Percentiles rank a stretch among this genome's conserved stretches.
These are phyloP conservation scores for Tulasnella sp. DNA, from an alignment of 768 basidiomycete species.

Conservation along the genomic window DNA sequence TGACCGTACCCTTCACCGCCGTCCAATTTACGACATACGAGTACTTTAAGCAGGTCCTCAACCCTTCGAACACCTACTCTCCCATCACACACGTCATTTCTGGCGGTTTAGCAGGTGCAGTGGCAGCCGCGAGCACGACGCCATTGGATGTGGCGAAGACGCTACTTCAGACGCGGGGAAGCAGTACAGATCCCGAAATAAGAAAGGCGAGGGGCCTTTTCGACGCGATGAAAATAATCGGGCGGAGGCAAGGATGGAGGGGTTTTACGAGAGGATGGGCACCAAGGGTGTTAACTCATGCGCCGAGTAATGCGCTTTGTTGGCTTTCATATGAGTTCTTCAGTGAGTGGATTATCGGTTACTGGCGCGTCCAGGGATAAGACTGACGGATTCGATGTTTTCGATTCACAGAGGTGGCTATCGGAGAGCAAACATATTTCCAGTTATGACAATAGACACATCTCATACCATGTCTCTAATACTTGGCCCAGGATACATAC, in stretches of 20 bases:
- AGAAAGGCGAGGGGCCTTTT: slow-evolving; percentile 71
- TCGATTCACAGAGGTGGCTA: slow-evolving; percentile 8
- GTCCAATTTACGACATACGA: slow-evolving; percentile 98
- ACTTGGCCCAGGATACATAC: slow-evolving; percentile 13
- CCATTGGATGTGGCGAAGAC: slow-evolving; percentile 98
- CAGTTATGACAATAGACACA: not conserved
- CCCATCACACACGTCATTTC: slow-evolving; percentile 88
- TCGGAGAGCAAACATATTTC: slow-evolving; percentile 7
- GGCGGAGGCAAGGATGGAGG: slow-evolving; percentile 69
- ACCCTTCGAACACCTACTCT: slow-evolving; percentile 79
- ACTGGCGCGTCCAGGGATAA: too few species aligned
- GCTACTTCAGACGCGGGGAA: slow-evolving; percentile 87
- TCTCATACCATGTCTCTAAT: not conserved
- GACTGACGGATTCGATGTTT: not conserved
- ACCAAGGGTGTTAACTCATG: slow-evolving; percentile 85
- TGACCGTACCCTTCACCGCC: slow-evolving; percentile 96
- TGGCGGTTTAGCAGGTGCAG: slow-evolving; percentile 84
- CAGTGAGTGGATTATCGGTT: slow-evolving; percentile 48
- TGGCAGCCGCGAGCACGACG: slow-evolving; percentile 92
- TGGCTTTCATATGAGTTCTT: slow-evolving; percentile 99
- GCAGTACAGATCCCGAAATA: slow-evolving; percentile 77
- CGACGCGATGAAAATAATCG: slow-evolving; percentile 84
- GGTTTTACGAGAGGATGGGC: slow-evolving; percentile 83
- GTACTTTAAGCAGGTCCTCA: slow-evolving; percentile 74
- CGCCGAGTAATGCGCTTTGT: slow-evolving; percentile 94